A percentile compares a stretch with the other conserved stretches of the same genome.
Evolutionary conservation across 1,284 basidiomycete genomes (phyloP).

Genomic region (Trametes versicolor): DNA sequence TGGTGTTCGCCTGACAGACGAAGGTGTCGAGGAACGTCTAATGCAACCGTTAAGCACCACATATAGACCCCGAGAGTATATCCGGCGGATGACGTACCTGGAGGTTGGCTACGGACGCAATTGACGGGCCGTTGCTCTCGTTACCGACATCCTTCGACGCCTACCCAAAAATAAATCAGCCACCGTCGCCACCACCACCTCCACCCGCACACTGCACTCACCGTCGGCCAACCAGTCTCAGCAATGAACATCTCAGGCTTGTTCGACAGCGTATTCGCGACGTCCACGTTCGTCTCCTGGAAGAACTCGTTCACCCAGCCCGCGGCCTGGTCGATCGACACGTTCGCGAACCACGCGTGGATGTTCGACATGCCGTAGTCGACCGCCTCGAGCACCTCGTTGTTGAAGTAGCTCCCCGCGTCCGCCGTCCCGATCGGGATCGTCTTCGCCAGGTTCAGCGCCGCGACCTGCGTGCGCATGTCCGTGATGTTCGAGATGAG

Average conservation of each 20-base stretch:
- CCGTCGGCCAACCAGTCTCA: conserved; percentile 95
- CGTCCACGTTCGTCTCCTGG: conserved; percentile 63
- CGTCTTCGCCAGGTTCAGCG: conserved; percentile 60
- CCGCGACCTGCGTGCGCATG: conserved; percentile 62
- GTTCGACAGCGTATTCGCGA: conserved; percentile 61
- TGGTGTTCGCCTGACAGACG: conserved; percentile 87
- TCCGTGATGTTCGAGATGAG: conserved; percentile 77
- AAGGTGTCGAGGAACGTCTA: conserved; percentile 83
- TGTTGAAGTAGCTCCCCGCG: conserved; percentile 89
- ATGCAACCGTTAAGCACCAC: not conserved
- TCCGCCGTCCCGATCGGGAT: conserved; percentile 90
- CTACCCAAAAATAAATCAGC: conserved; percentile 43
- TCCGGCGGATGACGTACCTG: conserved; percentile 42
- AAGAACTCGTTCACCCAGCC: conserved; percentile 72
- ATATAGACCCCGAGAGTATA: not conserved
- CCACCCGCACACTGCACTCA: conserved; percentile 43
- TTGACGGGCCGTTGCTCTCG: conserved; percentile 70
- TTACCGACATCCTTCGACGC: conserved; percentile 65
- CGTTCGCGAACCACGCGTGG: conserved; percentile 87
- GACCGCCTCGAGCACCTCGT: conserved; percentile 67
- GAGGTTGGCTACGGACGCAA: conserved; percentile 75
- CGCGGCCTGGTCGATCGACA: conserved; percentile 75
- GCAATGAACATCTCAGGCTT: conserved; percentile 86
- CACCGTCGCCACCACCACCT: not conserved
- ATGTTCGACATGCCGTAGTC: conserved; percentile 87